Evolutionary conservation across 169 alveolate species (phyloP), one percentile per base, ranked within the genome.

Genomic region (Eimeria praecox): DNA sequence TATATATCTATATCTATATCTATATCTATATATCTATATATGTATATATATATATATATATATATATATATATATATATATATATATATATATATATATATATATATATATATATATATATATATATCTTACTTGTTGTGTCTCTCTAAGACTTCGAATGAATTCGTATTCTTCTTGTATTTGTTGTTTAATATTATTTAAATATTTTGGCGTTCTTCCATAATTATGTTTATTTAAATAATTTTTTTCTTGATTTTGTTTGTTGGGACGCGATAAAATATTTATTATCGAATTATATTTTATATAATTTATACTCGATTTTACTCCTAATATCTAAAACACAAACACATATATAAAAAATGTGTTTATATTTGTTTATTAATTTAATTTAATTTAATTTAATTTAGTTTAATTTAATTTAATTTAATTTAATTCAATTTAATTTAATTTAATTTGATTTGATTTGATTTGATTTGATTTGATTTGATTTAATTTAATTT

Each of bases 221-320:
- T 90, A 90, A 30, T 52, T 77, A 0, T 83, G 52, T 46, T 90
- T 90, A 27, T 42, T 52, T 14, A 78, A 38, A 44, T 20, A 78
- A 30, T 78, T 78, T 9, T 78, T 27, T 30, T 78, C 88, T 4
- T 16, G 9, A 24, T 75, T 75, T 27, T 62, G 33, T 42, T 44
- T 33, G 80, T 35, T 33, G 40, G 95, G 95, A 0, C 90, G 77
- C 22, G 95, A 90, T 12, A 90, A 33, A 10, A 71, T 44, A 71
- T 90, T 90, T 49, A 71, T 73, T 49, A 90, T 73, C 8, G 95
- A 88, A 52, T 90, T 90, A 30, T 62, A 71, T 5, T 59, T 49
- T 30, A 90, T 80, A 46, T 1, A 73, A 78, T 90, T 49, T 27
- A 83, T 35, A 27, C 2, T 49, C n/a, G 90, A 90, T 46, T 24